Base-by-base conservation (phyloP, 768 basidiomycete species). In the Tylopilus cervinicoccineus region DNA sequence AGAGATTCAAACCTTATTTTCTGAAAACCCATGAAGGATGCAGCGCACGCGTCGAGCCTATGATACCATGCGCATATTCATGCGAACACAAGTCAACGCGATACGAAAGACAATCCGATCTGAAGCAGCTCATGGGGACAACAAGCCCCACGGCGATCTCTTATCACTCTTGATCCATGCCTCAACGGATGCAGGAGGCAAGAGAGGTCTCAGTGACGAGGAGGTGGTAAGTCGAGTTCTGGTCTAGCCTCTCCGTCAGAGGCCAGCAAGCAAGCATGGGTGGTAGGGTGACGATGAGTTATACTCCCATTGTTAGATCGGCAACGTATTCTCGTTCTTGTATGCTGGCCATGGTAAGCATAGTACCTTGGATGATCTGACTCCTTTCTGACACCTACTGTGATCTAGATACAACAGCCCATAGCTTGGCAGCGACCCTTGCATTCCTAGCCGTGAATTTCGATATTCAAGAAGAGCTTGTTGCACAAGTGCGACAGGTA, bases 301-400 rank as follows among this genome's bases (percentile, higher is more conserved):
- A 37, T 5, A n/a, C n/a, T n/a, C n/a, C n/a, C 28, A 24, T 24
- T 16, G 29, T 12, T 24, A 78, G 77, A 76, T 80, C 43, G 78
- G 78, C 5, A 78, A 80, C 42, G 61, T 77, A 1, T 80, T 72
- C 52, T 52, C 72, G 9, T 65, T 79, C 59, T 65, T 84, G 23
- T 74, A 79, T 40, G 81, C 80, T 26, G 81, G 81, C 13, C 79
- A 81, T 53, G 79, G 78, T 78, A 51, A 14, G 63, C 43, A 16
- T 33, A 16, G 32, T 13, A 1, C 33, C 22, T 29, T 14, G 26
- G 23, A 16, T 11, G 10, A 11, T 12, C 19, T 6, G 19, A 36
- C 12, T 20, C 1, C 20, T 19, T 34, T 17, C 17, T 6, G n/a
- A 47, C 11, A 3, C 2, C 5, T 1, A 5, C 4, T 13, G 11